phyloP scores from a whole-genome alignment of 192 early-diverging fungal species.

The Linnemannia schmuckeri region DNA sequence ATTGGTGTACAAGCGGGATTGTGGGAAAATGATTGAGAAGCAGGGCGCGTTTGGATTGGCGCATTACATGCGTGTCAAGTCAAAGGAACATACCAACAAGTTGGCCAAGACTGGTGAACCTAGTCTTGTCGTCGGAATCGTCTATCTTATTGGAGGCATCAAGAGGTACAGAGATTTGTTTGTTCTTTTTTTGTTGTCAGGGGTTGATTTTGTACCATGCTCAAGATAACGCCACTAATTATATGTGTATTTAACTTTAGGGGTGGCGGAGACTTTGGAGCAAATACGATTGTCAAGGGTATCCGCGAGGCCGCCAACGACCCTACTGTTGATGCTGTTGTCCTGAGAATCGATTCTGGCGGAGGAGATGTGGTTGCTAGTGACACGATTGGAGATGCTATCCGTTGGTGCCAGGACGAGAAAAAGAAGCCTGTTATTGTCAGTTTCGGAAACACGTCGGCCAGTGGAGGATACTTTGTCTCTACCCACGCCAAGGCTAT shows the following conservation, averaged over 20 bases:
- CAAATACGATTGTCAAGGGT: constrained; percentile 61
- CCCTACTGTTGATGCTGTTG: constrained; percentile 66
- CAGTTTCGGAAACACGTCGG: constrained; percentile 71
- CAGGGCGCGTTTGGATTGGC: constrained; percentile 45
- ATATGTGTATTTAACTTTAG: neutral
- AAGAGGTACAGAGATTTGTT: constrained; percentile 41
- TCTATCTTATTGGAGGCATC: constrained; percentile 72
- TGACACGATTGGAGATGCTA: constrained; percentile 75
- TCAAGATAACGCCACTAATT: neutral
- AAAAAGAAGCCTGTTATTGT: constrained; percentile 77
- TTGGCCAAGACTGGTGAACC: constrained; percentile 40
- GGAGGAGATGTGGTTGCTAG: constrained; percentile 77
- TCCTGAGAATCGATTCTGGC: constrained; percentile 78
- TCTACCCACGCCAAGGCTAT: constrained; percentile 69
- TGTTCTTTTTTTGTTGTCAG: neutral
- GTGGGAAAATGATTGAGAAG: constrained; percentile 53
- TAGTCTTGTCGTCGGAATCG: constrained; percentile 71
- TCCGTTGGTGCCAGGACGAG: constrained; percentile 64
- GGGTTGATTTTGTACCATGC: too few species aligned
- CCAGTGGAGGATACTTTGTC: constrained; percentile 72
- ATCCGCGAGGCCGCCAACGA: constrained; percentile 69
- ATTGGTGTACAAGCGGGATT: constrained; percentile 63
- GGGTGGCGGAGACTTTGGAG: constrained; percentile 58
- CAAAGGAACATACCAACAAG: constrained; percentile 42
- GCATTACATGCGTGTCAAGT: constrained; percentile 52